phyloP scores from a whole-genome alignment of 2,329 filamentous ascomycete species.

The Trichophyton rubrum region DNA sequence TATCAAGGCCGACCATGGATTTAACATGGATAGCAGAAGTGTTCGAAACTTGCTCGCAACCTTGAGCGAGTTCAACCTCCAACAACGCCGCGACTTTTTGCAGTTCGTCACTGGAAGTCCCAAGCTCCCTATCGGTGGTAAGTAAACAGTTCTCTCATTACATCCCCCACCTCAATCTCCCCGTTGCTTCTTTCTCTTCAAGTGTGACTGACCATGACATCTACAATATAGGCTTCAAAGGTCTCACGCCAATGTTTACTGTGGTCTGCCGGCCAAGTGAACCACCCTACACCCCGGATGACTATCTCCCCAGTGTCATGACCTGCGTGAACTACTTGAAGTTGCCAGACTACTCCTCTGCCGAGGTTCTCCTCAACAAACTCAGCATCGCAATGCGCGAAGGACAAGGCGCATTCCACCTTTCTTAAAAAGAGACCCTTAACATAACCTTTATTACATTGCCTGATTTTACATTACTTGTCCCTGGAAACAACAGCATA shows the following conservation, averaged over 20 bases:
- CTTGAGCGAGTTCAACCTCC: constrained; percentile 71
- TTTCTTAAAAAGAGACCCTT: constrained; percentile 42
- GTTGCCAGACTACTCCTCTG: constrained; percentile 77
- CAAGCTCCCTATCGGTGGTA: constrained; percentile 95
- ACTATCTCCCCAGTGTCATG: constrained; percentile 99
- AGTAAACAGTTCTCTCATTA: constrained; percentile 19
- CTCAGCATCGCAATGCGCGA: constrained; percentile 80
- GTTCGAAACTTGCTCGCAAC: constrained; percentile 85
- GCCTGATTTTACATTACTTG: neutral
- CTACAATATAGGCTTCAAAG: constrained; percentile 65
- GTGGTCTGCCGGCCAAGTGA: constrained; percentile 99
- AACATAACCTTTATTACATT: neutral
- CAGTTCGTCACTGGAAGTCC: constrained; percentile 97
- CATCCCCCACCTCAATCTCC: too few relatives aligned
- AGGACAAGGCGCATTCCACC: constrained; percentile 93
- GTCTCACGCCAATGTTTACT: constrained; percentile 94
- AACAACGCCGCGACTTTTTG: constrained; percentile 79
- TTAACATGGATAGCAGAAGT: constrained; percentile 95
- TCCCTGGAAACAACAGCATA: neutral
- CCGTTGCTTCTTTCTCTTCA: neutral
- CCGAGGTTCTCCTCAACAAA: constrained; percentile 65
- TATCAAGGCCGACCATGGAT: constrained; percentile 96
- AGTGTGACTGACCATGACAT: neutral
- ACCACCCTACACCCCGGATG: constrained; percentile 80
- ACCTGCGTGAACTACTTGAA: constrained; percentile 99